phyloP scores from a whole-genome alignment of 345 rosid species.

The Pugionium dolabratum region DNA sequence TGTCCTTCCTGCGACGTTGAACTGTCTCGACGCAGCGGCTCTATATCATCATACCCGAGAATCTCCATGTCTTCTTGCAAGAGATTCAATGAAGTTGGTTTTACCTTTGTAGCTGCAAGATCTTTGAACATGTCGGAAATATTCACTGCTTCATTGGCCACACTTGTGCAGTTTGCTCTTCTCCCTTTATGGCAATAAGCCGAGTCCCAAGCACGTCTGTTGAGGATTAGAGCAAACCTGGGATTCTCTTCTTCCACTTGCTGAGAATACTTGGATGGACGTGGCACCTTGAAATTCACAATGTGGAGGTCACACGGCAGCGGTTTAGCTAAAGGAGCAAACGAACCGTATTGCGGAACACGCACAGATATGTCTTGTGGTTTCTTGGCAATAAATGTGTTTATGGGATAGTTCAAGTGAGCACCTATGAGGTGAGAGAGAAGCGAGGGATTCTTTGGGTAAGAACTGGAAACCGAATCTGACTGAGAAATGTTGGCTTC shows the following conservation, averaged over 20 bases:
- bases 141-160: slow-evolving; percentile 68
- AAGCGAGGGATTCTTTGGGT: slow-evolving; percentile 75
- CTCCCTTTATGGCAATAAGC: slow-evolving; percentile 65
- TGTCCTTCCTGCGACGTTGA: slow-evolving; percentile 55
- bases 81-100: slow-evolving; percentile 85
- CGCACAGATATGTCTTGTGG: slow-evolving; percentile 63
- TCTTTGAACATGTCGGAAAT: slow-evolving; percentile 74
- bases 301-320: slow-evolving; percentile 91
- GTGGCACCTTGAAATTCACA: slow-evolving; percentile 81
- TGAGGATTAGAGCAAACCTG: slow-evolving; percentile 67
- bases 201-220: slow-evolving; percentile 76
- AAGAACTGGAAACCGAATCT: slow-evolving; percentile 45
- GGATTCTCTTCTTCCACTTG: slow-evolving; percentile 50
- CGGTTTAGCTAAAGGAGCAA: slow-evolving; percentile 71
- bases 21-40: slow-evolving; percentile 39
- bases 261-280: slow-evolving; percentile 69
- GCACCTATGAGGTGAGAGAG: slow-evolving; percentile 75
- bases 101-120: slow-evolving; percentile 57
- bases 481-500: slow-evolving; percentile 73
- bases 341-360: slow-evolving; percentile 48
- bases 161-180: slow-evolving; percentile 58
- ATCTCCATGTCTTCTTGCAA: slow-evolving; percentile 73
- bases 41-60: slow-evolving; percentile 74
- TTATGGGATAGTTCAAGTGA: slow-evolving; percentile 81
- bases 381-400: slow-evolving; percentile 75